A percentile compares a stretch with the other conserved stretches of the same genome.
These are phyloP conservation scores for Dendrocalamus latiflorus DNA, from an alignment of 202 grass and related monocot genomes.

Conservation along the genomic window DNA sequence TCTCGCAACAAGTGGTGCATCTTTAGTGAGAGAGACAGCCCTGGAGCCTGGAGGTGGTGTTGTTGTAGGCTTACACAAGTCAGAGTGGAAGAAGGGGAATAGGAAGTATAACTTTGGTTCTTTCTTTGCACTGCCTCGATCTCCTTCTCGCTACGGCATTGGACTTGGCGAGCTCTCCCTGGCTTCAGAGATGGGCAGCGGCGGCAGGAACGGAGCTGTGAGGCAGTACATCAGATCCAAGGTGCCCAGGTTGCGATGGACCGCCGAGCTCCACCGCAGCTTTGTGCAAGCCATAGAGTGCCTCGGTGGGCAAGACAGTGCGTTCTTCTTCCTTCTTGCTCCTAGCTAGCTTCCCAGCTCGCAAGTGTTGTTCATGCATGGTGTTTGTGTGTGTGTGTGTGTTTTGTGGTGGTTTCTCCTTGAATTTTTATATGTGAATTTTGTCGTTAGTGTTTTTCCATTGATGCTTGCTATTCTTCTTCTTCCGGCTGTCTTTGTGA, in stretches of 20 bases:
- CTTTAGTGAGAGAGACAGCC: neutral
- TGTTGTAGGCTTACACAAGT: neutral
- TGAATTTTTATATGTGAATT: neutral
- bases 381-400: neutral
- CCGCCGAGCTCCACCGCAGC: conserved; percentile 62
- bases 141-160: neutral
- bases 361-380: neutral
- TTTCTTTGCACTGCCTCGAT: conserved; percentile 9
- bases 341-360: neutral
- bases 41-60: neutral
- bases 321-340: conserved; percentile 1
- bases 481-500: neutral
- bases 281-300: conserved; percentile 66
- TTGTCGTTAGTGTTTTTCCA: neutral
- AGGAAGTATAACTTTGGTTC: conserved; percentile 30
- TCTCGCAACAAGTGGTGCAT: neutral
- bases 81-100: neutral
- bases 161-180: neutral
- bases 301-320: conserved; percentile 77
- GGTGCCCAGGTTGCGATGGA: conserved; percentile 70
- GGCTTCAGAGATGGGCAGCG: conserved; percentile 5
- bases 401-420: neutral
- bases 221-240: conserved; percentile 73
- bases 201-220: conserved; percentile 50
- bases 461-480: neutral